A percentile compares a stretch with the other conserved stretches of the same genome.
Evolutionary conservation across 2,329 filamentous ascomycete species (phyloP).

Genomic region (Paradendryphiella salina): DNA sequence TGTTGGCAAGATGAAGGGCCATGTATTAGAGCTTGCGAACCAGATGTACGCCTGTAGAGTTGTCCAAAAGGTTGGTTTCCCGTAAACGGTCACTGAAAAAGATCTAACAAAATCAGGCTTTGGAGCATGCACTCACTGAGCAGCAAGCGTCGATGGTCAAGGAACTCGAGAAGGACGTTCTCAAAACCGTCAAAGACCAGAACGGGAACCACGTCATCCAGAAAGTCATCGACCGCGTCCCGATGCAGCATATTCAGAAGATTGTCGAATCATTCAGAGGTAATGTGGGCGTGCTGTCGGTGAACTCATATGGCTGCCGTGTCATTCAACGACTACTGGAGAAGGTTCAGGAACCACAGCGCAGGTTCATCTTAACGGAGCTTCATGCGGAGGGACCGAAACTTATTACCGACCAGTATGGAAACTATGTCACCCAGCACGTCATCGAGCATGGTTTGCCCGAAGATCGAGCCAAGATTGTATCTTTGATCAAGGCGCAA

Average conservation of each 20-base stretch:
- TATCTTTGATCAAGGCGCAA: constrained; percentile 71
- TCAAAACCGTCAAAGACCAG: constrained; percentile 79
- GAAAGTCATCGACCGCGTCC: constrained; percentile 83
- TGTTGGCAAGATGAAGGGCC: constrained; percentile 83
- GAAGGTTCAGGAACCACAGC: constrained; percentile 72
- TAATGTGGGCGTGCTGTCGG: constrained; percentile 72
- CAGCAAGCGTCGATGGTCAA: constrained; percentile 83
- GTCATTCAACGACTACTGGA: constrained; percentile 93
- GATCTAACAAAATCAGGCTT: constrained; percentile 59
- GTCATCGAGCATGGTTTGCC: constrained; percentile 77
- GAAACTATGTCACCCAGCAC: constrained; percentile 96
- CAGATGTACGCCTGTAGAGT: constrained; percentile 95
- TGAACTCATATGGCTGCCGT: constrained; percentile 84
- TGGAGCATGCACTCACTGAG: constrained; percentile 88
- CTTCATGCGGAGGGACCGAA: constrained; percentile 71
- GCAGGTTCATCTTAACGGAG: constrained; percentile 73
- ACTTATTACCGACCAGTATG: constrained; percentile 84
- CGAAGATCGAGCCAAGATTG: constrained; percentile 72
- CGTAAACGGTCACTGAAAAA: neutral
- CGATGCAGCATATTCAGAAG: constrained; percentile 77
- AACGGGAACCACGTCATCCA: constrained; percentile 98
- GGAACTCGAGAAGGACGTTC: constrained; percentile 76
- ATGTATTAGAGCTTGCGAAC: constrained; percentile 75
- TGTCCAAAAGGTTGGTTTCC: constrained; percentile 75
- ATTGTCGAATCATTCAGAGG: constrained; percentile 80